Conservation (phyloP, 2,329 filamentous ascomycete species). For the Ophiostoma triangulosporum region DNA sequence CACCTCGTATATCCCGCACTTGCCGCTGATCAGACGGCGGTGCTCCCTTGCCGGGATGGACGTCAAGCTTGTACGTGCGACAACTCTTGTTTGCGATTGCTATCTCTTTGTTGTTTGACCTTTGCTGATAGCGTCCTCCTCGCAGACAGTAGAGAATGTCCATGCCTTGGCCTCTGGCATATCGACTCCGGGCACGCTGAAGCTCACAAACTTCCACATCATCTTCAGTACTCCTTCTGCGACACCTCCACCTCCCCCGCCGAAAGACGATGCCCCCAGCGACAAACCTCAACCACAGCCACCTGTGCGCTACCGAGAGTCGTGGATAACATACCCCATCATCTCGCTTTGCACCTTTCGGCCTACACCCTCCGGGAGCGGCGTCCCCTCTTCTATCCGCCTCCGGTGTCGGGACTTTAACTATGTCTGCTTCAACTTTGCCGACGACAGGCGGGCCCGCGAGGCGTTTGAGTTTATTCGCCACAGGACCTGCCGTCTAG, state of each 20-base stretch:
- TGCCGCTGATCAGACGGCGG: conserved; percentile 4
- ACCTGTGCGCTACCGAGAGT: conserved; percentile 38
- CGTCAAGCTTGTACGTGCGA: conserved; percentile 14
- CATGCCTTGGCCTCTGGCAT: conserved; percentile 47
- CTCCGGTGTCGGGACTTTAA: conserved; percentile 87
- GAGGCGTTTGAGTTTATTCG: conserved; percentile 84
- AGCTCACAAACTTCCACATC: conserved; percentile 50
- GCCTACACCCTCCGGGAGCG: conserved; percentile 54
- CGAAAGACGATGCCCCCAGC: background rate
- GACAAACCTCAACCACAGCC: conserved; percentile 1
- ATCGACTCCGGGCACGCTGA: conserved; percentile 41
- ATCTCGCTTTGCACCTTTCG: conserved; percentile 69
- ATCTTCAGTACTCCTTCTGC: conserved; percentile 34
- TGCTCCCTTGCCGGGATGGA: conserved; percentile 13
- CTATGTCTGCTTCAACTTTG: conserved; percentile 83
- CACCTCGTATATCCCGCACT: background rate
- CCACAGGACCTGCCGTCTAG: conserved; percentile 64
- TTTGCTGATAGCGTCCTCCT: background rate
- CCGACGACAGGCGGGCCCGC: conserved; percentile 57
- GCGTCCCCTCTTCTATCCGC: conserved; percentile 67
- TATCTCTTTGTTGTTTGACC: background rate
- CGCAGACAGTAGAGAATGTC: conserved; percentile 41
- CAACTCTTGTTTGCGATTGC: background rate
- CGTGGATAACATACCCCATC: conserved; percentile 93
- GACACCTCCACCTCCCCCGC: conserved; percentile 16